A percentile compares a stretch with the other conserved stretches of the same genome.
These are phyloP conservation scores for Aspergillus sclerotiicarbonarius DNA, from an alignment of 495 filamentous ascomycete species.

Conservation along the genomic window DNA sequence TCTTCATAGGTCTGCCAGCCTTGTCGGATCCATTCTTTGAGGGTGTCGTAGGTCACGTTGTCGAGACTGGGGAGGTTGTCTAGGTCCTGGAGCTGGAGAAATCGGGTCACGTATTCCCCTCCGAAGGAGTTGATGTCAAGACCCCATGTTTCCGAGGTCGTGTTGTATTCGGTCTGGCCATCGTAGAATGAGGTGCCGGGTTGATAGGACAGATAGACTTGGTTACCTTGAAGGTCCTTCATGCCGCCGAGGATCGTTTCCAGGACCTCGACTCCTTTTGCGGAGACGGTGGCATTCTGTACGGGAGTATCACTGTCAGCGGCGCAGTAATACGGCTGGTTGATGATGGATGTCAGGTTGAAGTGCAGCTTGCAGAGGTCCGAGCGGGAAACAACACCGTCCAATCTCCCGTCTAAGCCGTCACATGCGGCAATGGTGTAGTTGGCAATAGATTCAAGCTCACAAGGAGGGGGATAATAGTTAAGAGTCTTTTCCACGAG, in stretches of 20 bases:
- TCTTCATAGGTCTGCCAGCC: constrained; percentile 17
- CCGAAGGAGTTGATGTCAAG: constrained; percentile 35
- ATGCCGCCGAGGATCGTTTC: constrained; percentile 43
- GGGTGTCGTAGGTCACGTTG: constrained; percentile 47
- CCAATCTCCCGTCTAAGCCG: constrained; percentile 43
- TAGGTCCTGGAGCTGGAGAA: constrained; percentile 18
- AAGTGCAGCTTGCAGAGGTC: constrained; percentile 47
- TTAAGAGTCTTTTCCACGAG: constrained; percentile 77
- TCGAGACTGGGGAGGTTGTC: constrained; percentile 33
- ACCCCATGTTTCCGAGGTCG: constrained; percentile 36
- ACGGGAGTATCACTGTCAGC: constrained; percentile 26
- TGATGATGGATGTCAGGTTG: constrained; percentile 37
- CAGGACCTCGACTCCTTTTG: constrained; percentile 37
- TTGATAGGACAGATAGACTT: constrained; percentile 48
- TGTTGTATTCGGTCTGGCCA: constrained; percentile 42
- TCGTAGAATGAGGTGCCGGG: constrained; percentile 41
- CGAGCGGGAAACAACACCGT: constrained; percentile 48
- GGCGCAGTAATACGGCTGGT: constrained; percentile 44
- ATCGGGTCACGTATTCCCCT: constrained; percentile 22
- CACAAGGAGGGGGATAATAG: constrained; percentile 73
- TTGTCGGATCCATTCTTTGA: constrained; percentile 45
- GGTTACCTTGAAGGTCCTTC: constrained; percentile 39
- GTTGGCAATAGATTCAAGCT: constrained; percentile 71
- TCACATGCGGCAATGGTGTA: constrained; percentile 59
- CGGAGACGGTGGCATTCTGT: constrained; percentile 45